These are phyloP conservation scores for Cnidoscolus chayamansa DNA, from an alignment of 441 rosid genomes.

Conservation along the genomic window DNA sequence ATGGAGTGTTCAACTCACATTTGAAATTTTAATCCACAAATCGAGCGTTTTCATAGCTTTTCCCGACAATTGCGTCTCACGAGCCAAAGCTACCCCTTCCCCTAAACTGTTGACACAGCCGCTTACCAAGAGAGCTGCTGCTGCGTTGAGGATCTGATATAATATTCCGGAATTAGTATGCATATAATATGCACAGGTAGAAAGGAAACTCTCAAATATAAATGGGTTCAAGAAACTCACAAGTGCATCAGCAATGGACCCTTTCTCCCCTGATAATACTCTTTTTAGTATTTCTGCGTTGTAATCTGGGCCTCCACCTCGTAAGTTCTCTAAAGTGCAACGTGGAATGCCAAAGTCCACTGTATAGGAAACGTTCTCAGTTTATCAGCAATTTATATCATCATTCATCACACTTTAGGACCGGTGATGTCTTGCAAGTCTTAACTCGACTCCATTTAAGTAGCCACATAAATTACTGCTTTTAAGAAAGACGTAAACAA, in stretches of 20 bases:
- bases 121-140: slow-evolving; percentile 78
- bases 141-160: slow-evolving; percentile 80
- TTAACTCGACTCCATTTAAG: neutral
- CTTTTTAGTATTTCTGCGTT: slow-evolving; percentile 63
- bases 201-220: neutral
- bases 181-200: neutral
- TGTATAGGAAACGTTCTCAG: slow-evolving; percentile 32
- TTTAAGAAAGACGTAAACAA: neutral
- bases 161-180: neutral
- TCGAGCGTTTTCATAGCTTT: slow-evolving; percentile 64
- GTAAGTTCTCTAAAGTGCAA: slow-evolving; percentile 67
- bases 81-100: slow-evolving; percentile 75
- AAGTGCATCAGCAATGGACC: slow-evolving; percentile 77
- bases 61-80: slow-evolving; percentile 71
- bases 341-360: slow-evolving; percentile 93
- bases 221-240: slow-evolving; percentile 39
- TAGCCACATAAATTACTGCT: neutral
- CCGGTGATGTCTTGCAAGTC: neutral
- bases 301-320: slow-evolving; percentile 75
- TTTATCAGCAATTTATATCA: slow-evolving; percentile 9
- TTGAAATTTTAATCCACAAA: slow-evolving; percentile 58
- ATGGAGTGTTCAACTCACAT: slow-evolving; percentile 28
- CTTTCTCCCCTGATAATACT: slow-evolving; percentile 72
- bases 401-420: neutral
- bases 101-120: slow-evolving; percentile 51